Evolutionary conservation across 306 rosid species (phyloP), one percentile per base, ranked within the genome.

Genomic region (Cyclanthera cordifolia): DNA sequence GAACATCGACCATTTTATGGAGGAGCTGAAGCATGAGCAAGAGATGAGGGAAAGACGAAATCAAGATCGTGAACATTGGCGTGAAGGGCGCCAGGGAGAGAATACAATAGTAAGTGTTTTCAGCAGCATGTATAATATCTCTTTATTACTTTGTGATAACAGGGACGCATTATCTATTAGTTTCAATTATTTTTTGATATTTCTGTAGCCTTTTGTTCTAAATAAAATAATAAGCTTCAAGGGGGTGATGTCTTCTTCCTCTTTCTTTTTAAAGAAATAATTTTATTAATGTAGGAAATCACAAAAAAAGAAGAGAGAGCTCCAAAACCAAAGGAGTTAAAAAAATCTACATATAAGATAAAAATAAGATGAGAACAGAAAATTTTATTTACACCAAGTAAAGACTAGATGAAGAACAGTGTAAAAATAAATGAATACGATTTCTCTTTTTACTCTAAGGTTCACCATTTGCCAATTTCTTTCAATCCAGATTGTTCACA

Each of bases 1-100:
- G 65, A 85, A 86, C 75, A 94, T 94, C 23, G 99, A 94, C 84
- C 82, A 86, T 71, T 94, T 85, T 74, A 90, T 94, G 99, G 97
- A 94, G 87, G 99, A 94, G 84, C 77, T 90, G 83, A 94, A 90
- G 84, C 95, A 86, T 41, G 99, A 90, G 79, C 96, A 94, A 73
- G 99, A 90, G 79, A 50, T 90, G 96, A 78, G 99, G 85, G 99
- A 90, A 74, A 86, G 86, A 69, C 86, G 99, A 72, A 93, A 87
- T 77, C 98, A 84, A 79, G 96, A 93, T 0, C 99, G 96, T 61
- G 99, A 93, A 34, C 77, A 76, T 64, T 84, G 89, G 87, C 90
- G 84, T 77, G 95, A 92, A 32, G 97, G 95, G 56, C 95, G 87
- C 65, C 80, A 19, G 19, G 80, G 59, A 24, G 99, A 93, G 50